A percentile compares a stretch with the other conserved stretches of the same genome.
These are phyloP conservation scores for Starmera caribaea DNA, from an alignment of 805 yeast species.

Conservation along the genomic window DNA sequence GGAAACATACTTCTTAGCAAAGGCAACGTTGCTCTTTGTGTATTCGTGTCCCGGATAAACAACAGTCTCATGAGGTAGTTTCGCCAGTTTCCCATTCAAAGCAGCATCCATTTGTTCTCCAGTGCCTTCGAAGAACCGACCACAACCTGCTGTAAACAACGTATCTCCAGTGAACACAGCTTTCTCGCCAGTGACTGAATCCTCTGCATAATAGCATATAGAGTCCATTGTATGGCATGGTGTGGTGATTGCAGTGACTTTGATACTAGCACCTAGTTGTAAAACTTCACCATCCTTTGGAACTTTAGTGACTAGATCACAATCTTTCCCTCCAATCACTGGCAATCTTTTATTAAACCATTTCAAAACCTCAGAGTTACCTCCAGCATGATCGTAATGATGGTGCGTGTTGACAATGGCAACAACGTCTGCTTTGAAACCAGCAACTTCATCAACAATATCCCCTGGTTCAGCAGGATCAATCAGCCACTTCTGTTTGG, in stretches of 20 bases:
- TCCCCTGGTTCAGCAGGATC: constrained; percentile 91
- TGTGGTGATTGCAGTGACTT: constrained; percentile 78
- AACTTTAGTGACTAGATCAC: constrained; percentile 61
- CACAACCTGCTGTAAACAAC: constrained; percentile 88
- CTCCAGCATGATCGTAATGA: constrained; percentile 92
- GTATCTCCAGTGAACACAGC: constrained; percentile 96
- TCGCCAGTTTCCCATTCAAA: constrained; percentile 47
- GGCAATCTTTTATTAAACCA: constrained; percentile 36
- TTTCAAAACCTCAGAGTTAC: constrained; percentile 38
- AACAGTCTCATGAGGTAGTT: constrained; percentile 56
- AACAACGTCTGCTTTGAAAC: constrained; percentile 38
- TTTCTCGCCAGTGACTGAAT: constrained; percentile 44
- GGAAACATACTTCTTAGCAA: constrained; percentile 49
- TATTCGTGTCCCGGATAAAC: constrained; percentile 97
- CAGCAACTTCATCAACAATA: constrained; percentile 31
- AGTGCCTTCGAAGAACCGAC: constrained; percentile 90
- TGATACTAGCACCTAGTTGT: constrained; percentile 52
- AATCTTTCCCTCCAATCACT: constrained; percentile 76
- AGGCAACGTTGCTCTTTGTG: constrained; percentile 71
- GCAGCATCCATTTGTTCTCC: constrained; percentile 73
- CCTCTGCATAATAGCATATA: constrained; percentile 74
- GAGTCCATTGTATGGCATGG: constrained; percentile 99
- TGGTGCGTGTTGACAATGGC: constrained; percentile 88
- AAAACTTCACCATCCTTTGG: constrained; percentile 58
- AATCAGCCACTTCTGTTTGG: constrained; percentile 55